A percentile compares a stretch with the other conserved stretches of the same genome.
phyloP scores from a whole-genome alignment of 192 early-diverging fungal species.

The Nowakowskiella sp. region DNA sequence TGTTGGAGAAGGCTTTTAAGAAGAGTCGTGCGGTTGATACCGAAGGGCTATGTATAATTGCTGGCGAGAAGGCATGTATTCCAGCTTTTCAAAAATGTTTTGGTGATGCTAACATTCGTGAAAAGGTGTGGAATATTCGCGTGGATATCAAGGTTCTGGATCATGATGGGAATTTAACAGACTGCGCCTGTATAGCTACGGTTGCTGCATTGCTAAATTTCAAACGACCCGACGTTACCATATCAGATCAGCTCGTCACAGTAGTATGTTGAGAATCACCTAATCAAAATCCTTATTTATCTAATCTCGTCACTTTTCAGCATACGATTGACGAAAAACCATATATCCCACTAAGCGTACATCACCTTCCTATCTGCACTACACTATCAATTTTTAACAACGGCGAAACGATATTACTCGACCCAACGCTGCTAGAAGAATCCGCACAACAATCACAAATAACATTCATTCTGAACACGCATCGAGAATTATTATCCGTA shows the following conservation, averaged over 20 bases:
- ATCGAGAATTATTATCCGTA: constrained; percentile 87
- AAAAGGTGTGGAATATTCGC: constrained; percentile 85
- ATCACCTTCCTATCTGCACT: constrained; percentile 90
- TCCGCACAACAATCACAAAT: constrained; percentile 73
- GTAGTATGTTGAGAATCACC: constrained; percentile 53
- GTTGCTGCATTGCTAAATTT: constrained; percentile 86
- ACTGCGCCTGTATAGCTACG: constrained; percentile 85
- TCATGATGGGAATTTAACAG: constrained; percentile 88
- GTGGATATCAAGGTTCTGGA: constrained; percentile 90
- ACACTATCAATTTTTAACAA: constrained; percentile 88
- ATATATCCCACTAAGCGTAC: constrained; percentile 89
- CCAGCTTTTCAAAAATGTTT: background rate
- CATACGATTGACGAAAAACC: constrained; percentile 79
- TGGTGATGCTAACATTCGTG: constrained; percentile 11
- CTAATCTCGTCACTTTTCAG: constrained; percentile 24
- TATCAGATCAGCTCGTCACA: constrained; percentile 83
- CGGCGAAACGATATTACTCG: constrained; percentile 66
- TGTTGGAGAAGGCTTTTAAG: constrained; percentile 82
- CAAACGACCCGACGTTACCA: constrained; percentile 87
- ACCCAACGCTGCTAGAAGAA: constrained; percentile 83
- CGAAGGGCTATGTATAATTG: constrained; percentile 93
- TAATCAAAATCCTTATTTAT: background rate
- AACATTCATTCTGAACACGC: constrained; percentile 83
- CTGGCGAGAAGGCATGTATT: constrained; percentile 73
- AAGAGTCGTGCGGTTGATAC: constrained; percentile 84